Evolutionary conservation across 2,329 filamentous ascomycete genomes (phyloP).

Genomic region (Alternaria triticimaculans): DNA sequence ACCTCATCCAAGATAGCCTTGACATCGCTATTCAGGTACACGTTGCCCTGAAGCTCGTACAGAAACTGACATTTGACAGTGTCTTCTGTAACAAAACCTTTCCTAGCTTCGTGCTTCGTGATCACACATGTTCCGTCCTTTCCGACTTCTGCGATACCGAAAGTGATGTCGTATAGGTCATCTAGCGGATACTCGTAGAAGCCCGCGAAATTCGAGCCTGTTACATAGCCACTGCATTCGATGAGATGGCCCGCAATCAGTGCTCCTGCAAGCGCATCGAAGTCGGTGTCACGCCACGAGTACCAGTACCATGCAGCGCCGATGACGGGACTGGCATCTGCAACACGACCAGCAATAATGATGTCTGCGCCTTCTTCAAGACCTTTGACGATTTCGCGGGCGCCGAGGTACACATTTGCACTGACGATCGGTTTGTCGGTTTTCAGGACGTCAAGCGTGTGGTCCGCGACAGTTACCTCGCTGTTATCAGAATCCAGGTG

Average conservation of each 20-base stretch:
- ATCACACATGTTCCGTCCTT: slow-evolving; percentile 55
- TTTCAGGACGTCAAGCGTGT: slow-evolving; percentile 50
- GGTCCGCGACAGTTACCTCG: slow-evolving; percentile 43
- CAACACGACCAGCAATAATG: slow-evolving; percentile 42
- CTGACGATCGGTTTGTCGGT: slow-evolving; percentile 49
- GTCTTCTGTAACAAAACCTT: slow-evolving; percentile 46
- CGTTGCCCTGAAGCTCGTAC: slow-evolving; percentile 56
- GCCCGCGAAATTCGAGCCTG: slow-evolving; percentile 63
- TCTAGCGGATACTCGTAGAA: slow-evolving; percentile 55
- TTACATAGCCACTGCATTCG: slow-evolving; percentile 58
- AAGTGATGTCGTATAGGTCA: slow-evolving; percentile 53
- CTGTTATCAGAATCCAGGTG: slow-evolving; percentile 54
- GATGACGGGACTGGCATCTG: slow-evolving; percentile 52
- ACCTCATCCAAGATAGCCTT: slow-evolving; percentile 50
- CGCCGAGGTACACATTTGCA: slow-evolving; percentile 63
- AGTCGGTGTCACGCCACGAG: slow-evolving; percentile 57
- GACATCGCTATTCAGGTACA: slow-evolving; percentile 56
- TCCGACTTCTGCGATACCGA: slow-evolving; percentile 59
- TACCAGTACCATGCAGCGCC: slow-evolving; percentile 65
- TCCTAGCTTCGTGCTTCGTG: slow-evolving; percentile 56
- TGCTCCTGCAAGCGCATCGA: slow-evolving; percentile 56
- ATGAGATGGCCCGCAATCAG: slow-evolving; percentile 54
- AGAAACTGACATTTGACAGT: slow-evolving; percentile 52
- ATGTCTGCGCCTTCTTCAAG: slow-evolving; percentile 44
- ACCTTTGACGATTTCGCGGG: slow-evolving; percentile 42